Evolutionary conservation across 2,329 filamentous ascomycete genomes (phyloP), one percentile per base, ranked within the genome.

Genomic region (Ambrosiella beaveri): DNA sequence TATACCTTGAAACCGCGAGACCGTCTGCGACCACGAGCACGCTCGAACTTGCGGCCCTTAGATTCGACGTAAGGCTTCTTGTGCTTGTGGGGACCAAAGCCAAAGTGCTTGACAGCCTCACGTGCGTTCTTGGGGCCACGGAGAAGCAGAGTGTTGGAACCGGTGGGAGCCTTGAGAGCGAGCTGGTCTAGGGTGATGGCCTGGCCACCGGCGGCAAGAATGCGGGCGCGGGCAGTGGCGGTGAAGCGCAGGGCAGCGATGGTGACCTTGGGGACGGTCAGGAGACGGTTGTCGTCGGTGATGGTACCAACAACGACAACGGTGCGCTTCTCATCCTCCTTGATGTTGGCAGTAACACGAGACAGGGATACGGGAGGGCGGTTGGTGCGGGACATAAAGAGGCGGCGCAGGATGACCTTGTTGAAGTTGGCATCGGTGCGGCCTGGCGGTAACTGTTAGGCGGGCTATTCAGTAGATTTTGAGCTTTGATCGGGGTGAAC

Each of bases 1-100:
- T 95, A 98, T 73, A 98, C 93, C 89, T 98, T 98, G 90, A 98
- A 98, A 82, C 94, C 93, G 71, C 87, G 84, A 70, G 90, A 97
- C 74, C 89, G 81, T 85, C 93, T 94, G 78, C 93, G 90, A 76
- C 93, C 94, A 93, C 93, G 90, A 71, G 90, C 93, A 71, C 84
- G 82, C 85, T 98, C 94, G 81, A 98, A 98, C 82, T 98, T 98
- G 78, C 93, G 86, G 71, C 94, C 94, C 87, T 98, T 98, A 81
- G 88, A 95, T 76, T 88, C 82, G 70, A 98, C 82, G 68, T 95
- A 87, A 67, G 91, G 91, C 83, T 96, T 97, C 91, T 97, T 98
- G 85, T 95, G 79, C 75, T 84, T 90, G 84, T 98, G 93, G 65
- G 93, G 93, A 66, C 93, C 94, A 68, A 98, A 86, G 72, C 94